Conservation (phyloP, 306 rosid species). For the Malus sieversii region DNA sequence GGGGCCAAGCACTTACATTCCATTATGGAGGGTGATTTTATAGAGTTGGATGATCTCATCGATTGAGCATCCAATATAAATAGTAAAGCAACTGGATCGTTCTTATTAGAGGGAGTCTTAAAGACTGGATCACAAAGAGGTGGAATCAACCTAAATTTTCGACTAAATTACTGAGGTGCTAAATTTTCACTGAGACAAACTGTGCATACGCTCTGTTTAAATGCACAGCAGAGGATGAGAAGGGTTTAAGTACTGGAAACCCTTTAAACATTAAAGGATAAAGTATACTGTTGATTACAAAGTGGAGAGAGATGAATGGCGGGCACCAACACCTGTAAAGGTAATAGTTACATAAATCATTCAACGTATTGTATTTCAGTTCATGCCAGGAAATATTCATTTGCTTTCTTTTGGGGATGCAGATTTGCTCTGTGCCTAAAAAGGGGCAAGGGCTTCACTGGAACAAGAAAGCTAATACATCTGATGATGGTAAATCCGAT, state of each 20-base stretch:
- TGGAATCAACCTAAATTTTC: conserved; percentile 16
- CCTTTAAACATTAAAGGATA: conserved; percentile 15
- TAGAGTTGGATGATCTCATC: conserved; percentile 58
- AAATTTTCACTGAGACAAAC: not conserved
- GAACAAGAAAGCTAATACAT: conserved; percentile 12
- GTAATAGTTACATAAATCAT: conserved; percentile 25
- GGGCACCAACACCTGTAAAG: conserved; percentile 27
- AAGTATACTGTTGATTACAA: conserved; percentile 11
- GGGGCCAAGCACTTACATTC: conserved; percentile 17
- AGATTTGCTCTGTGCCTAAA: conserved; percentile 31
- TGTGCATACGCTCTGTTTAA: conserved; percentile 19
- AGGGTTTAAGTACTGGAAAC: conserved; percentile 16
- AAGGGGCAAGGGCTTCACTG: conserved; percentile 13
- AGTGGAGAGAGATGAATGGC: conserved; percentile 28
- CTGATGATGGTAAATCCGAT: conserved; percentile 14
- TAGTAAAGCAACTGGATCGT: not conserved
- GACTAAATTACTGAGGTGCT: conserved; percentile 18
- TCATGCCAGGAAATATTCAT: conserved; percentile 19
- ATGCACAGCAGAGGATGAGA: conserved; percentile 24
- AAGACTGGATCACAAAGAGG: conserved; percentile 17
- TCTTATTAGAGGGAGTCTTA: not conserved
- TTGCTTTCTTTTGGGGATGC: conserved; percentile 42
- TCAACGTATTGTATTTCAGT: conserved; percentile 10
- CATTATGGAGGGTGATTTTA: conserved; percentile 46
- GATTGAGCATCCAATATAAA: conserved; percentile 13